Base-by-base conservation (phyloP, 2,329 filamentous ascomycete species). In the Cucurbitaria berberidis region DNA sequence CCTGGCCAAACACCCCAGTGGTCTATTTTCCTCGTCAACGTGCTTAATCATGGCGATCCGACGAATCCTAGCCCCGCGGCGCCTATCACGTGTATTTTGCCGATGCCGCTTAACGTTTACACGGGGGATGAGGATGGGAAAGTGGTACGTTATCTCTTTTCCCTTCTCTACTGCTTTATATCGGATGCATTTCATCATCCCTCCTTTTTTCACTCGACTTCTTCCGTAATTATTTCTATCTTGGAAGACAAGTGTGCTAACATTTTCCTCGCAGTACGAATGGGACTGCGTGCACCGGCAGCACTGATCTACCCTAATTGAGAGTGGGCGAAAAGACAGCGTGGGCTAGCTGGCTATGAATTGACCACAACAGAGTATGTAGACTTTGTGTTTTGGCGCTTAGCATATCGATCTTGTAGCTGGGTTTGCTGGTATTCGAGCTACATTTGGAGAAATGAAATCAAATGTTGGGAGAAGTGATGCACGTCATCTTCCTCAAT, bases 121-220 rank as follows among this genome's bases (percentile, higher is more conserved):
- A 96, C 93, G 0, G 95, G 93, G 3, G 95, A 98, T 77, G 95
- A 98, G 60, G 89, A 92, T 59, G 95, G 95, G 26, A 84, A 88
- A 80, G 93, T 99, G 52, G 71, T 74, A 67, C 53, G 71, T 71
- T 51, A 24, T 43, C 48, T 16, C n/a, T n/a, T n/a, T n/a, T n/a
- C n/a, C n/a, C n/a, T n/a, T n/a, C n/a, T n/a, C n/a, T n/a, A n/a
- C n/a, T n/a, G n/a, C n/a, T n/a, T n/a, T n/a, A n/a, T n/a, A n/a
- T n/a, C n/a, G n/a, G n/a, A n/a, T n/a, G n/a, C n/a, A n/a, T n/a
- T n/a, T n/a, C n/a, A n/a, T n/a, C n/a, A n/a, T n/a, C n/a, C n/a
- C n/a, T n/a, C n/a, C n/a, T n/a, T n/a, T n/a, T n/a, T n/a, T n/a
- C n/a, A n/a, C n/a, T n/a, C n/a, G n/a, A n/a, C n/a, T n/a, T n/a